Conservation (phyloP, 2,329 filamentous ascomycete species). For the Aspergillus fischeri region DNA sequence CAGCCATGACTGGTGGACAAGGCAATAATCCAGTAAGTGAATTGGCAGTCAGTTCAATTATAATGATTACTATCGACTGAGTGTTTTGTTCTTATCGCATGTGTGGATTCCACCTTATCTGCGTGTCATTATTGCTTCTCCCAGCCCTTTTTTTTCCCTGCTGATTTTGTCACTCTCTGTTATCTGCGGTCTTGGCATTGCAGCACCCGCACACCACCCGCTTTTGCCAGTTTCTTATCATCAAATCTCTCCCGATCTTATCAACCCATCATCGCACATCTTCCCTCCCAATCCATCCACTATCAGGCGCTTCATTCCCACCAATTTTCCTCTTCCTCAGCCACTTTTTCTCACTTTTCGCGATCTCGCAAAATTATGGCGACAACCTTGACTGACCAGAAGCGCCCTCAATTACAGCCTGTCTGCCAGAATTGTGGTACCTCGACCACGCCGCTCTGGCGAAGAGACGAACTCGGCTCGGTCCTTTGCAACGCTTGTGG, state of each 20-base stretch:
- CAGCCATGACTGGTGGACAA: constrained; percentile 61
- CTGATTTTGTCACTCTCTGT: constrained; percentile 24
- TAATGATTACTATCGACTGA: background rate
- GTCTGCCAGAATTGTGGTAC: constrained; percentile 96
- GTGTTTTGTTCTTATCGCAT: constrained; percentile 5
- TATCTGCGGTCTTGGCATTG: constrained; percentile 29
- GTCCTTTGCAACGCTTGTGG: constrained; percentile 99
- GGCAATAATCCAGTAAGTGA: constrained; percentile 45
- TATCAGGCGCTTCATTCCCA: constrained; percentile 20
- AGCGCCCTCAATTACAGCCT: constrained; percentile 69
- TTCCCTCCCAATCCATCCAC: constrained; percentile 16
- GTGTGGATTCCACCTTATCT: constrained; percentile 4
- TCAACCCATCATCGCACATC: constrained; percentile 29
- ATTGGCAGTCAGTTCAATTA: constrained; percentile 11
- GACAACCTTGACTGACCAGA: constrained; percentile 46
- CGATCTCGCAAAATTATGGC: constrained; percentile 31
- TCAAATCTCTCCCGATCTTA: constrained; percentile 43
- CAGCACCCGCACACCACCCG: constrained; percentile 33
- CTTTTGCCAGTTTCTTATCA: constrained; percentile 46
- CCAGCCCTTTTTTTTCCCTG: constrained; percentile 19
- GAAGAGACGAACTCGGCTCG: constrained; percentile 89
- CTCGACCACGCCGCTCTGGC: constrained; percentile 94
- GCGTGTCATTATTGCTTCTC: constrained; percentile 11
- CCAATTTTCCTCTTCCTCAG: constrained; percentile 11
- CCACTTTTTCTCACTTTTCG: constrained; percentile 10